Evolutionary conservation across 352 stramenopile genomes (phyloP).

Genomic region (Phytopythium sindhum): DNA sequence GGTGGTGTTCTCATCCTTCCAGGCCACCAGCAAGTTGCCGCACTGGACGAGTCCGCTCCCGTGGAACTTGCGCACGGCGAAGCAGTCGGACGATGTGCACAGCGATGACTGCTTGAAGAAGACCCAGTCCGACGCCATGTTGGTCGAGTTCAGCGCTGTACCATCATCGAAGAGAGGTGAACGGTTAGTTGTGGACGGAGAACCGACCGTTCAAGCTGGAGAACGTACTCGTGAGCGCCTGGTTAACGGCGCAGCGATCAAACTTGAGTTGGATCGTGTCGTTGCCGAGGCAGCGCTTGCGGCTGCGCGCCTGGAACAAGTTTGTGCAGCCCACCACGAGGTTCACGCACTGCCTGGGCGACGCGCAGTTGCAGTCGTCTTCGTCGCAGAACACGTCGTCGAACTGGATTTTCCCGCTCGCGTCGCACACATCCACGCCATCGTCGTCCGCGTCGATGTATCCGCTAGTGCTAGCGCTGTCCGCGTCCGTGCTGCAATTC

Average conservation of each 20-base stretch:
- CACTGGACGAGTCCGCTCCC: slow-evolving; percentile 62
- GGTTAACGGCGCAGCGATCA: slow-evolving; percentile 39
- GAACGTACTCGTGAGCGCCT: slow-evolving; percentile 47
- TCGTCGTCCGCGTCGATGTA: slow-evolving; percentile 6
- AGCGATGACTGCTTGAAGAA: slow-evolving; percentile 54
- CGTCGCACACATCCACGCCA: slow-evolving; percentile 51
- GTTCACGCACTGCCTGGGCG: slow-evolving; percentile 52
- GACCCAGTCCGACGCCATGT: slow-evolving; percentile 63
- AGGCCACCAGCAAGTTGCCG: slow-evolving; percentile 59
- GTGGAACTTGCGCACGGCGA: slow-evolving; percentile 54
- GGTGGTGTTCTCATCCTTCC: slow-evolving; percentile 44
- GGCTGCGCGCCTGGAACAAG: slow-evolving; percentile 64
- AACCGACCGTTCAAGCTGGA: not conserved
- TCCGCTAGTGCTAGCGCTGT: slow-evolving; percentile 8
- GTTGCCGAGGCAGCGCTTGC: slow-evolving; percentile 63
- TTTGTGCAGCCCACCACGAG: slow-evolving; percentile 66
- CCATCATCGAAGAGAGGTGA: not conserved
- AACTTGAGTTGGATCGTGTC: slow-evolving; percentile 44
- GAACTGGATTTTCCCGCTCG: slow-evolving; percentile 53
- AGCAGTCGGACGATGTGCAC: slow-evolving; percentile 64
- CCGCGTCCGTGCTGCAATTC: slow-evolving; percentile 45
- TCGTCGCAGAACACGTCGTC: slow-evolving; percentile 81
- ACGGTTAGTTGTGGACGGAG: not conserved
- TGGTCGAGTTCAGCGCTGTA: slow-evolving; percentile 36
- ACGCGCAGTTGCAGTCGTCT: slow-evolving; percentile 50